Conservation (phyloP, 106 monocot species). For the Apostasia shenzhenica region DNA sequence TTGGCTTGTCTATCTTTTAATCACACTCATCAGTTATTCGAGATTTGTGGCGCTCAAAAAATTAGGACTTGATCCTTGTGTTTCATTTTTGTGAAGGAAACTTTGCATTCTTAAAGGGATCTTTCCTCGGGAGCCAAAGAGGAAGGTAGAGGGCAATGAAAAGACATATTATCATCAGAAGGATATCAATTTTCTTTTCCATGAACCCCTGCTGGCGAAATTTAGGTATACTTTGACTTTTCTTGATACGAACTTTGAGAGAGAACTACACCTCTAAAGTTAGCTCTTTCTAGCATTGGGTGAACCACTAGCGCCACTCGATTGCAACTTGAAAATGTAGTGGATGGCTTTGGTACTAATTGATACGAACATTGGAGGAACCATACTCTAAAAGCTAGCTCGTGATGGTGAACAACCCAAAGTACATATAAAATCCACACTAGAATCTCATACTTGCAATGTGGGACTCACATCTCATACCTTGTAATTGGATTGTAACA, state of each 20-base stretch:
- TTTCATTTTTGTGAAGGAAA: conserved; percentile 38
- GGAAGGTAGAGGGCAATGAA: conserved; percentile 86
- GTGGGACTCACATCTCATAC: neutral
- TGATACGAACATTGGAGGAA: neutral
- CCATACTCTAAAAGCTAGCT: neutral
- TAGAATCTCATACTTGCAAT: too few species aligned
- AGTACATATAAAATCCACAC: neutral
- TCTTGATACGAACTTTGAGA: neutral
- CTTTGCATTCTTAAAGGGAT: conserved; percentile 92
- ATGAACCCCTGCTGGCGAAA: conserved; percentile 76
- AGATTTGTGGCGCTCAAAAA: neutral
- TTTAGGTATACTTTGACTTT: conserved; percentile 41
- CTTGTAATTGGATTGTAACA: neutral
- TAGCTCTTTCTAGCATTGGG: too few species aligned
- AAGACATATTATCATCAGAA: conserved; percentile 93
- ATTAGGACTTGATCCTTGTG: neutral
- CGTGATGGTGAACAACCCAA: neutral
- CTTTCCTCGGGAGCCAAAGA: conserved; percentile 85
- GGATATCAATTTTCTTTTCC: conserved; percentile 70
- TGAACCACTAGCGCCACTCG: too few species aligned
- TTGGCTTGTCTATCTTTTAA: neutral
- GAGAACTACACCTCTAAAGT: neutral
- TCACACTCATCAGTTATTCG: neutral
- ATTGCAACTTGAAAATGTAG: neutral
- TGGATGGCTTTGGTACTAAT: too few species aligned